These are phyloP conservation scores for Penicillium sp. DNA, from an alignment of 2,329 filamentous ascomycete species.

Conservation along the genomic window DNA sequence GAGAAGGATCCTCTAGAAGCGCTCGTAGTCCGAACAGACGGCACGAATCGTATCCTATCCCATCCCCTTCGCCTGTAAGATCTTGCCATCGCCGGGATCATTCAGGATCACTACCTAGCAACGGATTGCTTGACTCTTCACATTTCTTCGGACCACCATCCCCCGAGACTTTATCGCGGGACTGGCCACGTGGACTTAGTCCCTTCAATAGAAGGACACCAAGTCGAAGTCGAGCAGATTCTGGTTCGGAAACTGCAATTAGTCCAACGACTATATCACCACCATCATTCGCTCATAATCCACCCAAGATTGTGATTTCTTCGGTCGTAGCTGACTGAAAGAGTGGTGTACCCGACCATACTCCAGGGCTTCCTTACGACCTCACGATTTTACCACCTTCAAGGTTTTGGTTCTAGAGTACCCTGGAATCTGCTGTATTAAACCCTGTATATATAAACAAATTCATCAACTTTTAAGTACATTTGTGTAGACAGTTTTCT, in stretches of 20 bases:
- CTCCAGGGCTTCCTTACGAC: background rate
- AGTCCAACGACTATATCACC: background rate
- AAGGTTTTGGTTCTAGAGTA: background rate
- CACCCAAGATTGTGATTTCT: background rate
- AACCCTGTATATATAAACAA: background rate
- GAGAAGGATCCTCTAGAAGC: slow-evolving; percentile 14
- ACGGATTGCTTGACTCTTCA: background rate
- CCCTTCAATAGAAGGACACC: background rate
- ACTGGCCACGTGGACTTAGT: background rate
- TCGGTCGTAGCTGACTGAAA: background rate
- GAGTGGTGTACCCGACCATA: background rate
- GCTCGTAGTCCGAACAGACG: background rate
- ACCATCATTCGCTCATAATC: background rate
- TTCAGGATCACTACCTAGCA: slow-evolving; percentile 12
- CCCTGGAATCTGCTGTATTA: background rate
- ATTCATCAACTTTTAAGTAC: background rate
- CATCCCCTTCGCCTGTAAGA: background rate
- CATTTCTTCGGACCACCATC: background rate
- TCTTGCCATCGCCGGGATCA: slow-evolving; percentile 2
- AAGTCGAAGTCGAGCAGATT: background rate
- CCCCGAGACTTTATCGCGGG: background rate
- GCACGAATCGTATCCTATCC: slow-evolving; percentile 12
- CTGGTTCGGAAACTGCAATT: background rate
- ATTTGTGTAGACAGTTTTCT: no score
- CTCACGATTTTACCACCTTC: background rate